Percentiles rank a stretch among this genome's conserved stretches.
Evolutionary conservation across 768 basidiomycete genomes (phyloP).

Genomic region (Auricularia sp.): DNA sequence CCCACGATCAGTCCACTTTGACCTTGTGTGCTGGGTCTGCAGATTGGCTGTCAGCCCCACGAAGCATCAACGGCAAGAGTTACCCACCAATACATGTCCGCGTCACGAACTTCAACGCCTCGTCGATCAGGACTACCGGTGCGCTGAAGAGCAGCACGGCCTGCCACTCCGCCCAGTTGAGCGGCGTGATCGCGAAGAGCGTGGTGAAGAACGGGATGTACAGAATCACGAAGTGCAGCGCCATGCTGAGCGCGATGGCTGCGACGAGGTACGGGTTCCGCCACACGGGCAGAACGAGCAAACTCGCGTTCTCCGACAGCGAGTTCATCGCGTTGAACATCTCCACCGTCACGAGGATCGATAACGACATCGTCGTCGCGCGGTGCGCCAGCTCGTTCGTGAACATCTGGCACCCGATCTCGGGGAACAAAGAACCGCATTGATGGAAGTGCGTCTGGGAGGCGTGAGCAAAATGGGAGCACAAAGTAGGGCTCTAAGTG

Average conservation of each 20-base stretch:
- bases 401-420: slow-evolving; percentile 95
- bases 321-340: slow-evolving; percentile 99
- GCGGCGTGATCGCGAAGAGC: slow-evolving; percentile 83
- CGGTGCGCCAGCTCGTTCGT: slow-evolving; percentile 73
- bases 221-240: slow-evolving; percentile 84
- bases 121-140: slow-evolving; percentile 85
- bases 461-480: not conserved
- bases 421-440: slow-evolving; percentile 71
- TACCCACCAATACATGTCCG: slow-evolving; percentile 39
- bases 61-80: not conserved
- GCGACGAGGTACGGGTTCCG: slow-evolving; percentile 87
- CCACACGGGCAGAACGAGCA: slow-evolving; percentile 85
- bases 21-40: not conserved
- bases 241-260: slow-evolving; percentile 87
- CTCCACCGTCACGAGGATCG: slow-evolving; percentile 90
- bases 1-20: not conserved
- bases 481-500: slow-evolving; percentile 13
- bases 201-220: slow-evolving; percentile 97
- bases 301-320: slow-evolving; percentile 90
- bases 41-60: not conserved
- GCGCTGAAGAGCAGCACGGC: slow-evolving; percentile 81
- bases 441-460: slow-evolving; percentile 93
- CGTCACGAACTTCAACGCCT: slow-evolving; percentile 64
- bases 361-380: slow-evolving; percentile 93
- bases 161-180: slow-evolving; percentile 94